Evolutionary conservation across 2,329 filamentous ascomycete species (phyloP), one percentile per base, ranked within the genome.

Genomic region (Rugonectria rugulosa): DNA sequence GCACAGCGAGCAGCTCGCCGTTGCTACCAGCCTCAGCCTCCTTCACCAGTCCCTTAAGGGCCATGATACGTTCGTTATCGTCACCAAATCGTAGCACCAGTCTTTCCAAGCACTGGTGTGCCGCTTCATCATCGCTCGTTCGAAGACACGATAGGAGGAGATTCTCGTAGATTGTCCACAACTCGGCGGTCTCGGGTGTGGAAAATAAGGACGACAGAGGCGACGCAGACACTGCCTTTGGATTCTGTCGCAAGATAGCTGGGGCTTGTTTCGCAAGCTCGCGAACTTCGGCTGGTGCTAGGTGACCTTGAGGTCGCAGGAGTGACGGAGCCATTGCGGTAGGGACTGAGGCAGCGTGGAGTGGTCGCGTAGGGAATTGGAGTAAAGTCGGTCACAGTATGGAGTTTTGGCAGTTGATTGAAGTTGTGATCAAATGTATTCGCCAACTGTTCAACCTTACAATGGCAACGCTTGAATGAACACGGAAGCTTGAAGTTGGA

Each of bases 131-230:
- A 73, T 98, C 91, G 49, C 91, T 90, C 0, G 91, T 92, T 45
- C 91, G 89, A 31, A 99, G 83, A 68, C 91, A 95, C 24, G 92
- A 87, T 27, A 95, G 78, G 63, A 98, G 79, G 15, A 98, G 82
- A 70, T 96, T 95, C 76, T 98, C 94, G 74, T 95, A 90, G 37
- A 85, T 86, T 14, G 84, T 84, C 92, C 94, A 98, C 69, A 91
- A 81, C 62, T 96, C 92, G 50, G 90, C 81, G 0, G 87, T 88
- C 72, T 97, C 93, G 24, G 82, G 72, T 2, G 81, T 74, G 1
- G 81, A 77, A 65, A 86, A 80, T 4, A 88, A 72, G 8, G 81
- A 81, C 21, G 71, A 67, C 9, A 88, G 65, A 3, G 81, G 77
- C 26, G 84, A 85, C n/a, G 79, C 75, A 5, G 82, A 82, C 56